Conservation (phyloP, 2,329 filamentous ascomycete genomes). For the Didymella exigua region DNA sequence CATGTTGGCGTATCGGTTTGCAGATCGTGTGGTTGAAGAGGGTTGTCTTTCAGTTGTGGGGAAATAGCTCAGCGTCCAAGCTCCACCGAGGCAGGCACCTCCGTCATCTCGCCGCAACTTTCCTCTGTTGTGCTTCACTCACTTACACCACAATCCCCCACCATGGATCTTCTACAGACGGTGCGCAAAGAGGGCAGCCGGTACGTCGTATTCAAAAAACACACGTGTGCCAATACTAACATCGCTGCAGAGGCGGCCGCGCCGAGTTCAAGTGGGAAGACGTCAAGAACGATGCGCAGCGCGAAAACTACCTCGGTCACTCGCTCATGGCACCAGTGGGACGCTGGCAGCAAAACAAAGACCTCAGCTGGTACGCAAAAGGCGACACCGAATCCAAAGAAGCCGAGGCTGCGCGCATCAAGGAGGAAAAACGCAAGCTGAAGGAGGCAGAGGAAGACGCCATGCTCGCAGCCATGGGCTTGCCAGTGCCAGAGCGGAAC, state of each 20-base stretch:
- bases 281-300: conserved; percentile 82
- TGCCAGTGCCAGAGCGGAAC: conserved; percentile 70
- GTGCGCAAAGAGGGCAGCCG: conserved; percentile 89
- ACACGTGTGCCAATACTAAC: neutral
- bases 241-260: conserved; percentile 69
- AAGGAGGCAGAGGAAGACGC: conserved; percentile 95
- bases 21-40: conserved; percentile 3
- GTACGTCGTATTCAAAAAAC: conserved; percentile 41
- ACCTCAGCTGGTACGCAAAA: conserved; percentile 70
- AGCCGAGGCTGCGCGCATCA: conserved; percentile 60
- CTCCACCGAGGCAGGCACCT: conserved; percentile 22
- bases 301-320: conserved; percentile 90
- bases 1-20: conserved; percentile 24
- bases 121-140: conserved; percentile 6
- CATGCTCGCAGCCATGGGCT: conserved; percentile 78
- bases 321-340: conserved; percentile 91
- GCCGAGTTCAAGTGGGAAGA: conserved; percentile 97
- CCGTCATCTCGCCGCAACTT: conserved; percentile 34
- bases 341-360: conserved; percentile 83
- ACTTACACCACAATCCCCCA: conserved; percentile 27
- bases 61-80: conserved; percentile 9
- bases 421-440: conserved; percentile 76
- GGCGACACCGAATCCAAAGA: conserved; percentile 62
- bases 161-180: conserved; percentile 91
- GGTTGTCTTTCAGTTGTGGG: conserved; percentile 4